Evolutionary conservation across 1,139 yeast species (phyloP).

Genomic region (Magnusiomyces sp.): DNA sequence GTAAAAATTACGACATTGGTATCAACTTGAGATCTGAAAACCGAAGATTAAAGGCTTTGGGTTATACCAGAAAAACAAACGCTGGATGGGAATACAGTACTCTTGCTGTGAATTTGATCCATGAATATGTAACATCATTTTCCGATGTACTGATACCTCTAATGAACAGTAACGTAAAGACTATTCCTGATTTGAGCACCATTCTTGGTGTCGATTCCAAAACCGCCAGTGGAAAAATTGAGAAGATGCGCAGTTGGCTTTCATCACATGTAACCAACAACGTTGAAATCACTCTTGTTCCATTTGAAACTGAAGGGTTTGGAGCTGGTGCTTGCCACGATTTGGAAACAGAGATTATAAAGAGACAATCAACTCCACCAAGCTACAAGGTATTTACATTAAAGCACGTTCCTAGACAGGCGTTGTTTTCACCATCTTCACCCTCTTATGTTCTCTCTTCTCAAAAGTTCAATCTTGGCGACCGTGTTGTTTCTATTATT

Average conservation of each 20-base stretch:
- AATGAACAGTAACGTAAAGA: slow-evolving; percentile 21
- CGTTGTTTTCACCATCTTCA: slow-evolving; percentile 66
- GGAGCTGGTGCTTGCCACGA: slow-evolving; percentile 57
- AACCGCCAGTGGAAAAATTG: slow-evolving; percentile 34
- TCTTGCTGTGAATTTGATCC: slow-evolving; percentile 59
- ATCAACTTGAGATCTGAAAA: slow-evolving; percentile 77
- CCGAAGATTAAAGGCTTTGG: slow-evolving; percentile 73
- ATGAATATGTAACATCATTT: slow-evolving; percentile 52
- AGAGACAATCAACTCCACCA: slow-evolving; percentile 26
- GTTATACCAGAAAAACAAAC: slow-evolving; percentile 63
- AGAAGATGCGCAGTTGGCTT: slow-evolving; percentile 37
- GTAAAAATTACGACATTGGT: slow-evolving; percentile 65
- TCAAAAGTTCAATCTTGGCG: slow-evolving; percentile 80
- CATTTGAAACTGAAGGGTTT: slow-evolving; percentile 72
- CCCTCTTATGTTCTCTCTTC: slow-evolving; percentile 65
- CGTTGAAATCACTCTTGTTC: slow-evolving; percentile 48
- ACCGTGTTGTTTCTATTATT: slow-evolving; percentile 77
- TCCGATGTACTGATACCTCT: slow-evolving; percentile 51
- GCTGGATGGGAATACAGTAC: slow-evolving; percentile 81
- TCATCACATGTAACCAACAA: slow-evolving; percentile 41
- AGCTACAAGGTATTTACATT: slow-evolving; percentile 36
- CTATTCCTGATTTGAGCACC: slow-evolving; percentile 38
- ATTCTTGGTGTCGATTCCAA: slow-evolving; percentile 35
- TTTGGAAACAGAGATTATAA: slow-evolving; percentile 57
- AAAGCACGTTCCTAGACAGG: slow-evolving; percentile 78